phyloP scores from a whole-genome alignment of 2,329 filamentous ascomycete genomes.

The Pseudogymnoascus sp. region DNA sequence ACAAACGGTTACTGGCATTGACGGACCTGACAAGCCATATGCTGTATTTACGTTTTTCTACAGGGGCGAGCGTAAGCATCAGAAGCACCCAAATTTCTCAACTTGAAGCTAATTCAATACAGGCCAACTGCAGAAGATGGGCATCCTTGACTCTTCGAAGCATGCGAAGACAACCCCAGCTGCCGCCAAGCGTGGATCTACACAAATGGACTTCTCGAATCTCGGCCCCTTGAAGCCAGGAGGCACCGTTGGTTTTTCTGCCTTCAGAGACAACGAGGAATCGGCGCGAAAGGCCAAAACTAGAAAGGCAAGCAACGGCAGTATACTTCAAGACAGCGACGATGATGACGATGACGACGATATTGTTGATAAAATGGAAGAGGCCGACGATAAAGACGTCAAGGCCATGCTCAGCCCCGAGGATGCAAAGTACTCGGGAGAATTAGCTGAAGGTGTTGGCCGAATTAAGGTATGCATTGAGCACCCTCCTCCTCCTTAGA shows the following conservation, averaged over 20 bases:
- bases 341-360: conserved; percentile 64
- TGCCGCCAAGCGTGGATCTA: conserved; percentile 68
- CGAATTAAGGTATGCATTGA: conserved; percentile 59
- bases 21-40: conserved; percentile 91
- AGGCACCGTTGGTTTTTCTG: conserved; percentile 84
- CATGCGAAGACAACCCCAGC: conserved; percentile 51
- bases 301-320: conserved; percentile 56
- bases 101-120: conserved; percentile 15
- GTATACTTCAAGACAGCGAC: conserved; percentile 49
- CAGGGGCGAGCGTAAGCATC: conserved; percentile 75
- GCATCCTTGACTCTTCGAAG: conserved; percentile 66
- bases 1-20: conserved; percentile 97
- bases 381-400: conserved; percentile 53
- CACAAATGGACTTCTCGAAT: conserved; percentile 75
- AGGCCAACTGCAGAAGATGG: conserved; percentile 97
- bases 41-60: conserved; percentile 98
- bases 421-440: conserved; percentile 62
- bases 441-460: conserved; percentile 71
- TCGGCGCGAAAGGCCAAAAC: conserved; percentile 51
- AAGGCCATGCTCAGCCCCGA: conserved; percentile 57
- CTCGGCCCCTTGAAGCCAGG: conserved; percentile 75
- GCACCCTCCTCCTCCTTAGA: neutral
- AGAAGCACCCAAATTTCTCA: neutral
- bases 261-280: conserved; percentile 66
- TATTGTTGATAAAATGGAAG: conserved; percentile 56